phyloP scores from a whole-genome alignment of 1,284 basidiomycete species.

The Ganoderma lingzhi region DNA sequence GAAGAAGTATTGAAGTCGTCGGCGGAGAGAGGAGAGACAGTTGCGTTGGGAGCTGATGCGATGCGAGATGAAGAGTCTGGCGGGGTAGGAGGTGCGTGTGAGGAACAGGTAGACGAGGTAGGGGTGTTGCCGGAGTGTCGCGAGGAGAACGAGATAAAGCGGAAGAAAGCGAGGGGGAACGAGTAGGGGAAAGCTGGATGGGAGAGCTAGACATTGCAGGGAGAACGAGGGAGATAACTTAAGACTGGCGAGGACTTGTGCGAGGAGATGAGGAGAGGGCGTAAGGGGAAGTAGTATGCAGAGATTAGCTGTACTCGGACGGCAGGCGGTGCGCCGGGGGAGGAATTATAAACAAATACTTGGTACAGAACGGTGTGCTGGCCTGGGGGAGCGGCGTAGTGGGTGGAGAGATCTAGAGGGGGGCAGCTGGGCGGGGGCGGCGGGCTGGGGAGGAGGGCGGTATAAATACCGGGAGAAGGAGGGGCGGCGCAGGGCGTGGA shows the following conservation, averaged over 20 bases:
- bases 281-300: conserved; percentile 31
- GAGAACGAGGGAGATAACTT: conserved; percentile 7
- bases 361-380: conserved; percentile 20
- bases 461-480: conserved; percentile 27
- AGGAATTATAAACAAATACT: conserved; percentile 23
- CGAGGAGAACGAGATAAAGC: conserved; percentile 27
- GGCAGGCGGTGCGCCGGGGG: conserved; percentile 10
- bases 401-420: conserved; percentile 13
- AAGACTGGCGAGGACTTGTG: not conserved
- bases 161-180: conserved; percentile 28
- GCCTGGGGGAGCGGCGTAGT: conserved; percentile 19
- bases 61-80: conserved; percentile 30
- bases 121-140: conserved; percentile 30
- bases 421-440: conserved; percentile 28
- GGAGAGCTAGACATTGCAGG: conserved; percentile 31
- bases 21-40: conserved; percentile 17
- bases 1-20: conserved; percentile 18
- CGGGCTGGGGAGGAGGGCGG: conserved; percentile 20
- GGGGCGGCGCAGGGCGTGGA: conserved; percentile 30
- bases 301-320: conserved; percentile 32
- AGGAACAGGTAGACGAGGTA: conserved; percentile 5
- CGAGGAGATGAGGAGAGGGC: conserved; percentile 7
- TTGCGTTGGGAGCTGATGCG: conserved; percentile 1
- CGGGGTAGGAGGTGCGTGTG: conserved; percentile 30
- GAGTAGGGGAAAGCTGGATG: conserved; percentile 25